phyloP scores from a whole-genome alignment of 441 rosid species.

The Eruca vesicaria region DNA sequence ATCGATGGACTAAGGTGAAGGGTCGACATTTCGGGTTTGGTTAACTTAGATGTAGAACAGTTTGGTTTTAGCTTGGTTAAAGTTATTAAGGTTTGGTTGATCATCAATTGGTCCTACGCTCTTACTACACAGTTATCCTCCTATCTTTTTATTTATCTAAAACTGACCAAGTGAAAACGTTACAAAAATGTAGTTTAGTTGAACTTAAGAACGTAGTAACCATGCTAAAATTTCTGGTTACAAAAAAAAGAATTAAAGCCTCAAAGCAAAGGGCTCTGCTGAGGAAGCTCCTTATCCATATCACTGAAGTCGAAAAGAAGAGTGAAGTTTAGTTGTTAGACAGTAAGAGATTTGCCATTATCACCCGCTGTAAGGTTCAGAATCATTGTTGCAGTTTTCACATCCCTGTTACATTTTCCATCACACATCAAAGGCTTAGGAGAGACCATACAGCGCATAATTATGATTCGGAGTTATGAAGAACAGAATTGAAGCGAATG shows the following conservation, averaged over 20 bases:
- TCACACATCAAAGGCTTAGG: conserved; percentile 1
- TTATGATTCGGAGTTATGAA: background rate
- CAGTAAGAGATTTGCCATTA: conserved; percentile 87
- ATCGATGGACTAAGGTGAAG: background rate
- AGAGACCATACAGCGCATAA: background rate
- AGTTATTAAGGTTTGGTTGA: too few relatives aligned
- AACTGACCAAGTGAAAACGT: background rate
- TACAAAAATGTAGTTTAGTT: background rate
- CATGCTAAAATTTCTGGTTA: conserved; percentile 1
- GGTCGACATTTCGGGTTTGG: too few relatives aligned
- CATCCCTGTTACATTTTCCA: conserved; percentile 53
- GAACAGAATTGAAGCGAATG: background rate
- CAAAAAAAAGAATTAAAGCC: conserved; percentile 12
- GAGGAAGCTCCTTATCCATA: background rate
- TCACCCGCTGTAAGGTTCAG: conserved; percentile 84
- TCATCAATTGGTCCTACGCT: background rate
- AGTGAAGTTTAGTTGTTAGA: conserved; percentile 36
- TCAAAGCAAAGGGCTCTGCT: background rate
- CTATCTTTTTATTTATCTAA: background rate
- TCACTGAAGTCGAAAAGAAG: background rate
- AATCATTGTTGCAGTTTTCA: conserved; percentile 85
- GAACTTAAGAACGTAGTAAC: background rate
- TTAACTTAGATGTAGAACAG: too few relatives aligned
- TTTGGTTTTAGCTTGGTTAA: too few relatives aligned
- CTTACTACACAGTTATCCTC: background rate